Evolutionary conservation across 768 basidiomycete genomes (phyloP).

Genomic region (Amyloporia xantha): DNA sequence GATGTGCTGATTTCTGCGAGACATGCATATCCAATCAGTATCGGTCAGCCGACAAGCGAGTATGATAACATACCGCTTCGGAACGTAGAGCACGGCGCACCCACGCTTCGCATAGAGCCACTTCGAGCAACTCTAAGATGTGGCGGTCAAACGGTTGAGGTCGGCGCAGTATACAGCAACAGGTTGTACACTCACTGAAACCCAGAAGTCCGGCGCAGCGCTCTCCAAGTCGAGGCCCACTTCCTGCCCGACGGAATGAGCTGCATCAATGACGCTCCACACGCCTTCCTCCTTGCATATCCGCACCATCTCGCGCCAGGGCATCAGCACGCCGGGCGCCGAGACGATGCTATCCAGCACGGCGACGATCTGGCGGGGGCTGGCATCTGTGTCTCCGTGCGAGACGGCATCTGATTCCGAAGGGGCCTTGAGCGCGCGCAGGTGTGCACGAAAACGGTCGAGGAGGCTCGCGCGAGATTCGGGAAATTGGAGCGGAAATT

Average conservation of each 20-base stretch:
- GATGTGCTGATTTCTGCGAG: constrained; percentile 50
- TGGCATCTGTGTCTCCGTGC: constrained; percentile 10
- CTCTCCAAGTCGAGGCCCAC: constrained; percentile 41
- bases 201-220: too few species aligned
- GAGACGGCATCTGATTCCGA: constrained; percentile 4
- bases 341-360: constrained; percentile 62
- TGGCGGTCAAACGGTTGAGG: too few species aligned
- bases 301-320: constrained; percentile 62
- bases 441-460: constrained; percentile 32
- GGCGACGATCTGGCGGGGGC: constrained; percentile 49
- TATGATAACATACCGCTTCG: constrained; percentile 36
- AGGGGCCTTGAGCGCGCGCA: constrained; percentile 21
- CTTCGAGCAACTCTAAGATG: too few species aligned
- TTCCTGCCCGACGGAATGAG: constrained; percentile 70
- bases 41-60: neutral
- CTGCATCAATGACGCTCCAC: constrained; percentile 67
- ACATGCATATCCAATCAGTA: neutral
- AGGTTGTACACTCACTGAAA: too few species aligned
- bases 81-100: too few species aligned
- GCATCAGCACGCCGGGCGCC: constrained; percentile 52
- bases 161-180: too few species aligned
- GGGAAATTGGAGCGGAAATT: constrained; percentile 51
- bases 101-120: too few species aligned
- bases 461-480: constrained; percentile 48
- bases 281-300: constrained; percentile 55